These are phyloP conservation scores for Geotrichum cucujoidarum DNA, from an alignment of 1,139 yeast genomes.

Conservation along the genomic window DNA sequence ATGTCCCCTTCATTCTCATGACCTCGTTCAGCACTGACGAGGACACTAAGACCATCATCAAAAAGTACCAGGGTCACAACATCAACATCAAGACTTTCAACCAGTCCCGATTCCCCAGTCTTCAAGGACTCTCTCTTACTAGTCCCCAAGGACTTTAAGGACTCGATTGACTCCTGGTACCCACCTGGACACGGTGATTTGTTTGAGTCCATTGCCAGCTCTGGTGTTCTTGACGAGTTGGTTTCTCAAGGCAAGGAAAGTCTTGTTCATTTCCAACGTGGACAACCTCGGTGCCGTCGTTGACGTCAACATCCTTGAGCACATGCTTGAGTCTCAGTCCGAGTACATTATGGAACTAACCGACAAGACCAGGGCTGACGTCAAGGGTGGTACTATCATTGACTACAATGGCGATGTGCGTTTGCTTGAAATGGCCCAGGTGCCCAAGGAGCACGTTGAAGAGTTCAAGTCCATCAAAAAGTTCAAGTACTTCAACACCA, in stretches of 20 bases:
- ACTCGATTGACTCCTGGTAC: constrained; percentile 83
- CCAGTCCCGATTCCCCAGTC: constrained; percentile 94
- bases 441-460: constrained; percentile 96
- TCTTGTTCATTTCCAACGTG: constrained; percentile 92
- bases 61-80: constrained; percentile 95
- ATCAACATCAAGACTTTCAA: constrained; percentile 92
- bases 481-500: constrained; percentile 96
- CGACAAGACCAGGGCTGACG: constrained; percentile 98
- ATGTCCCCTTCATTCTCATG: constrained; percentile 94
- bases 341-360: constrained; percentile 98
- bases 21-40: constrained; percentile 96
- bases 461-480: constrained; percentile 96
- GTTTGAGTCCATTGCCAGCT: constrained; percentile 80
- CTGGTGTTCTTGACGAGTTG: constrained; percentile 88
- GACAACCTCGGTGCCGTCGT: constrained; percentile 98
- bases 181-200: constrained; percentile 99
- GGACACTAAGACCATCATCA: constrained; percentile 91
- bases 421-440: constrained; percentile 95
- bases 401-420: constrained; percentile 94
- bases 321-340: constrained; percentile 85
- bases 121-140: constrained; percentile 91
- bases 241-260: constrained; percentile 92
- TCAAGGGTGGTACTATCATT: constrained; percentile 97
- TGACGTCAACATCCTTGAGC: constrained; percentile 81
- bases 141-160: constrained; percentile 74